Evolutionary conservation across 176 grass and related monocot genomes (phyloP), one percentile per base, ranked within the genome.

Genomic region (Otatea glauca): DNA sequence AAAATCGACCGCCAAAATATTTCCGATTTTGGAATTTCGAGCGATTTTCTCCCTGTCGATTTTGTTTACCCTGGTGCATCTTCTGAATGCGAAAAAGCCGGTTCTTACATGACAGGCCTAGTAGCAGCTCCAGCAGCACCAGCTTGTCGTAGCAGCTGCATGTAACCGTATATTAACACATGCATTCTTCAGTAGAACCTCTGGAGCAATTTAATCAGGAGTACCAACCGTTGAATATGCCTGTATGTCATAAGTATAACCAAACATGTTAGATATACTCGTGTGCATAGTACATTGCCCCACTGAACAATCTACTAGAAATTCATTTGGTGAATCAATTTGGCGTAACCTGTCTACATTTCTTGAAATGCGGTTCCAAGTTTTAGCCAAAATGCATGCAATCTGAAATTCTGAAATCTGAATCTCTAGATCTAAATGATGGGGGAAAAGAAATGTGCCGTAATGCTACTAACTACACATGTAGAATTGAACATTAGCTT

Each of bases 171-270:
- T 58, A 51, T 87, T 43, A 74, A 81, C 45, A 75, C 68, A 81
- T 34, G 15, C 51, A 61, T 98, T 99, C 91, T 99, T 99, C 29
- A 94, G 67, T 82, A 99, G 75, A 86, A 99, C 93, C 90, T 99
- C 96, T 78, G 96, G 93, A 77, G 96, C 96, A 92, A 99, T 99
- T 81, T 99, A 99, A 91, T 99, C 96, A 72, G 96, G 93, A 66
- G 96, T 99, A 56, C 96, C 96, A 68, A 99, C 96, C 48, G 96
- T 99, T 84, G 96, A 96, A 78, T 95, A 98, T 47, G 96, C 96
- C 96, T 98, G 85, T 38, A 67, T 47, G 20, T 16, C 70, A 81
- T 21, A 78, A 88, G 53, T 71, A 42, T 32, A 84, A 65, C 53
- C 82, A 60, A 81, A 64, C 51, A 51, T 67, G 17, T 48, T 55